Evolutionary conservation across 2,329 filamentous ascomycete genomes (phyloP).

Genomic region (Botryotinia narcissicola): DNA sequence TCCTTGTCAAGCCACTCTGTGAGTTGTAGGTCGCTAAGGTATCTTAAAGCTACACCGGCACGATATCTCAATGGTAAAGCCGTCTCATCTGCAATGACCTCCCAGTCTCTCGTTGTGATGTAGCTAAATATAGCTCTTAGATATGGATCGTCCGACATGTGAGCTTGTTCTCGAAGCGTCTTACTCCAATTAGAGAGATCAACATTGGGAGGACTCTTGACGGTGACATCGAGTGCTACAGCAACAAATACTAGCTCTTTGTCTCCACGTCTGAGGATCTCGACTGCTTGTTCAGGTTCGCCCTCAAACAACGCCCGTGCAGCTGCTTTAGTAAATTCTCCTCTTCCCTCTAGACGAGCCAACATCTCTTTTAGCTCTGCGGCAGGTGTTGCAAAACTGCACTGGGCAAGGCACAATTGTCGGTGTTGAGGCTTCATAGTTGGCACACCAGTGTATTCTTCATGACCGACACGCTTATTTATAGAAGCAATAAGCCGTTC

Average conservation of each 20-base stretch:
- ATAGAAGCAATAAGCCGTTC: slow-evolving; percentile 62
- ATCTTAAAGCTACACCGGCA: slow-evolving; percentile 68
- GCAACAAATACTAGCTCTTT: slow-evolving; percentile 67
- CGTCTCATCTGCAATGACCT: slow-evolving; percentile 67
- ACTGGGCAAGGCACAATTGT: slow-evolving; percentile 72
- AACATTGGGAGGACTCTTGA: slow-evolving; percentile 47
- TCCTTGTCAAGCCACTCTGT: slow-evolving; percentile 67
- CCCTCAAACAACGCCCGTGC: slow-evolving; percentile 74
- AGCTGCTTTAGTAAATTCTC: slow-evolving; percentile 69
- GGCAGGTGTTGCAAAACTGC: slow-evolving; percentile 64
- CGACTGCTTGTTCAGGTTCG: slow-evolving; percentile 64
- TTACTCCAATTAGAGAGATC: slow-evolving; percentile 36
- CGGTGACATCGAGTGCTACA: slow-evolving; percentile 62
- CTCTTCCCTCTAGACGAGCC: slow-evolving; percentile 46
- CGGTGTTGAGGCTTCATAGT: slow-evolving; percentile 69
- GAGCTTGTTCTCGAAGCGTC: slow-evolving; percentile 32
- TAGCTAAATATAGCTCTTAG: slow-evolving; percentile 76
- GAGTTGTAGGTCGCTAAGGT: slow-evolving; percentile 60
- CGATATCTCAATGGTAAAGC: slow-evolving; percentile 74
- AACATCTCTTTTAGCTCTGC: slow-evolving; percentile 47
- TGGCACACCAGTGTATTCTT: slow-evolving; percentile 59
- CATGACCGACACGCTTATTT: slow-evolving; percentile 60
- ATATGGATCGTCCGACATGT: slow-evolving; percentile 68
- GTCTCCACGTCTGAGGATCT: slow-evolving; percentile 67
- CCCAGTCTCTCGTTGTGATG: slow-evolving; percentile 75